Percentiles rank a stretch among this genome's conserved stretches.
Conservation (phyloP, 768 basidiomycete genomes). For the Leucosporidium yakuticum region DNA sequence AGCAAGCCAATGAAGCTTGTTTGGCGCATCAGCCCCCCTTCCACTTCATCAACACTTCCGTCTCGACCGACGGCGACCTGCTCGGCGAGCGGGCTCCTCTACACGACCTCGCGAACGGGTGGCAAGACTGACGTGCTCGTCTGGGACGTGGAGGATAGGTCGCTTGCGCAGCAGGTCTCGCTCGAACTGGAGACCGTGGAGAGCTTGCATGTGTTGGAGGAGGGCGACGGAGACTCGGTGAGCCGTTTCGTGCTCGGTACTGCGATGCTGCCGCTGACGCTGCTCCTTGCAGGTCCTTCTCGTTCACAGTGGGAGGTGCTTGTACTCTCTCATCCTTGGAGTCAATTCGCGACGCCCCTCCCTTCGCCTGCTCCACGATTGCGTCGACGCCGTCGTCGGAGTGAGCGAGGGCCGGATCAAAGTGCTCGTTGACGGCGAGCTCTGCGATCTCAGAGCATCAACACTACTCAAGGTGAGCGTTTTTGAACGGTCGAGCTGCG, state of each 20-base stretch:
- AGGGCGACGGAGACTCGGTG: neutral
- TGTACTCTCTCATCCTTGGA: neutral
- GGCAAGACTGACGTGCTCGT: neutral
- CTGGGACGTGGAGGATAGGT: neutral
- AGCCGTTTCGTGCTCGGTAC: too few relatives aligned
- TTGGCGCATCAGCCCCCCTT: neutral
- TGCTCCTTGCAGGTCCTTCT: neutral
- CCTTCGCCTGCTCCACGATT: neutral
- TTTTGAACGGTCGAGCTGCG: neutral
- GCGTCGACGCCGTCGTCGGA: too few relatives aligned
- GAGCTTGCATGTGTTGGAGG: neutral
- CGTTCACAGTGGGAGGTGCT: neutral
- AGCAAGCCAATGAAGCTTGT: neutral
- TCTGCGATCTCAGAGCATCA: neutral
- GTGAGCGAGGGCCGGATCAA: too few relatives aligned
- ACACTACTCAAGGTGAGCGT: neutral
- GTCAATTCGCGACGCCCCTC: neutral
- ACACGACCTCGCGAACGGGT: neutral
- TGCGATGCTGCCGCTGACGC: neutral
- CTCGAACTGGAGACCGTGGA: neutral
- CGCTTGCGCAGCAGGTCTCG: neutral
- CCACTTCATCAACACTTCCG: too few relatives aligned
- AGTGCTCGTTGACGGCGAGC: too few relatives aligned
- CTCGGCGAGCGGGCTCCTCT: neutral
- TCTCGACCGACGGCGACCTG: neutral